These are phyloP conservation scores for Microbotryum saponariae DNA, from an alignment of 1,284 basidiomycete genomes.

Conservation along the genomic window DNA sequence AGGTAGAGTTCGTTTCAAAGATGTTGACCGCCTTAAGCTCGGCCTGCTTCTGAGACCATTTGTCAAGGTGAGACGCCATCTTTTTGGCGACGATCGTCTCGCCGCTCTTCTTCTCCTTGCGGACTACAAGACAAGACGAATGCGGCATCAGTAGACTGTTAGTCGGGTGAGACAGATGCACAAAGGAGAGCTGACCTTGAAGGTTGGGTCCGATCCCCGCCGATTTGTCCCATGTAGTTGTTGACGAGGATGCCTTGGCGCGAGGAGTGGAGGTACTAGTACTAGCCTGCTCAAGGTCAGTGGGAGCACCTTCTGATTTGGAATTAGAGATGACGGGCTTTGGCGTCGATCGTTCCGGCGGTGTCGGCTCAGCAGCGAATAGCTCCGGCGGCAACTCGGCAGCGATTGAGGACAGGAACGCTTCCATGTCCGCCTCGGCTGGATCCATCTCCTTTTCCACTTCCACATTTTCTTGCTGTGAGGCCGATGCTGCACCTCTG, in stretches of 20 bases:
- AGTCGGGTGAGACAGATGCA: too few relatives aligned
- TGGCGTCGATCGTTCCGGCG: background rate
- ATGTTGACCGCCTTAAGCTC: constrained; percentile 49
- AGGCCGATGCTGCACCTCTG: too few relatives aligned
- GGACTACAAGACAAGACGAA: constrained; percentile 8
- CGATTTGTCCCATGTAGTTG: too few relatives aligned
- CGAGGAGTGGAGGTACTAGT: background rate
- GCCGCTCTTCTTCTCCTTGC: constrained; percentile 57
- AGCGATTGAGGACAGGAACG: constrained; percentile 33
- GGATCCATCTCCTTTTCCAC: constrained; percentile 4
- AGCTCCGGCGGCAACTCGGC: constrained; percentile 10
- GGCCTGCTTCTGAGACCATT: constrained; percentile 89
- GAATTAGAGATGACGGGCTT: too few relatives aligned
- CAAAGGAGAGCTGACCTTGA: constrained; percentile 7
- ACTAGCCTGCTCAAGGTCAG: background rate
- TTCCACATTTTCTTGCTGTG: constrained; percentile 1
- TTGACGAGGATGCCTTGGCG: too few relatives aligned
- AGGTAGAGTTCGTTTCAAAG: too few relatives aligned
- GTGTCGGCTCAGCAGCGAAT: too few relatives aligned
- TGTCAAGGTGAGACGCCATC: constrained; percentile 79
- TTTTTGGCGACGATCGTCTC: constrained; percentile 81
- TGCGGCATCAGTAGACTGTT: background rate
- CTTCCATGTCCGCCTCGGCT: constrained; percentile 33
- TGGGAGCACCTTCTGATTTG: too few relatives aligned
- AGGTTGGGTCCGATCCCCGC: background rate